Evolutionary conservation across 78 protist species (phyloP), one percentile per base, ranked within the genome.

Genomic region (slime mould (Dictyostelium discoideum)): DNA sequence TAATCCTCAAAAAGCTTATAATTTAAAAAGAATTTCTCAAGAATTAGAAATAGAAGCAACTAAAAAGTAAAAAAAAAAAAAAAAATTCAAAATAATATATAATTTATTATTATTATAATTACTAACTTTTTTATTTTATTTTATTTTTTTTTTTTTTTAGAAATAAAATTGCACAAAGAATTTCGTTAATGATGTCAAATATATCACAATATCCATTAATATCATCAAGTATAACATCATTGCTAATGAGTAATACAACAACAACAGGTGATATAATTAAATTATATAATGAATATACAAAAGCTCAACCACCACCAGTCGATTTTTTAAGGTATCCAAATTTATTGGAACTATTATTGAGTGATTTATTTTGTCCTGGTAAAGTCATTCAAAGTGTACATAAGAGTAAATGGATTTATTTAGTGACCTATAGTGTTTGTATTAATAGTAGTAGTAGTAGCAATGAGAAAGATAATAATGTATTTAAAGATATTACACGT

Each of bases 241-340:
- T 90, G 1, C n/a, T 90, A 37, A 77, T 74, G 11, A 20, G 48
- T 11, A 92, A 92, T 50, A 46, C 85, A 40, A 85, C 96, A 46
- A 65, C 96, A 6, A 92, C 92, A 84, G 96, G 92, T 84, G 96
- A 92, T 84, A 92, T 92, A 32, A 85, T 85, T 42, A 92, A 48
- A 79, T 32, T 92, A 9, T 92, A 85, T n/a, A 85, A 85, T 84
- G 96, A 85, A 32, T 92, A 85, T 81, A 74, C 54, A 37, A 80
- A 79, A 54, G 48, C 92, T 22, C 65, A 46, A 72, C 89, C 89
- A 57, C 92, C 92, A 69, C 86, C 92, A 48, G 92, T 92, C 5
- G 86, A 84, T 13, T 86, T 84, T 74, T 32, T 92, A 22, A 82
- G 93, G 54, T 74, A 63, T 44, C 96, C 96, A 82, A 39, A 54